Evolutionary conservation across 1,284 basidiomycete species (phyloP).

Genomic region (Ustanciosporium gigantosporum): DNA sequence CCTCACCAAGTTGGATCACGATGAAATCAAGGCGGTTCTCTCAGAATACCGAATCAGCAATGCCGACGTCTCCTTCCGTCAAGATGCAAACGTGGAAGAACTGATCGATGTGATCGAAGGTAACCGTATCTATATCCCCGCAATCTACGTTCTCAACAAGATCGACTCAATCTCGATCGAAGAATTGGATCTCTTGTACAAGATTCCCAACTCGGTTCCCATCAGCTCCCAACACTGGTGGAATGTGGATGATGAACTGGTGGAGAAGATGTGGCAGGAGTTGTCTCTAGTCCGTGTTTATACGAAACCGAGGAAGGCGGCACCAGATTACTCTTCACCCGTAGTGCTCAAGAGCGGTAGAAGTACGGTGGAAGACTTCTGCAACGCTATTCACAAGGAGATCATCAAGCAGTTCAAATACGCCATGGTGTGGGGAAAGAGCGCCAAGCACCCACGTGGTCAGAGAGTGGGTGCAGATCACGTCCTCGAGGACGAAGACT

Average conservation of each 20-base stretch:
- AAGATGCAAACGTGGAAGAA: slow-evolving; percentile 91
- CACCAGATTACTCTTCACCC: slow-evolving; percentile 78
- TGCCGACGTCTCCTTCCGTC: slow-evolving; percentile 89
- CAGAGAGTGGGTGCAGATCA: slow-evolving; percentile 80
- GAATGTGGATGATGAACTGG: slow-evolving; percentile 94
- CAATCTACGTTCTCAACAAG: slow-evolving; percentile 65
- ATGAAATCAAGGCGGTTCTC: slow-evolving; percentile 94
- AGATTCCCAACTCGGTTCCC: slow-evolving; percentile 91
- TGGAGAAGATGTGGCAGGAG: slow-evolving; percentile 66
- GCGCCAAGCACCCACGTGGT: slow-evolving; percentile 91
- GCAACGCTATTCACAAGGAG: slow-evolving; percentile 80
- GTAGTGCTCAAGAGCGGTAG: slow-evolving; percentile 70
- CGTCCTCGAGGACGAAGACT: slow-evolving; percentile 51
- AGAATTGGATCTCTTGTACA: slow-evolving; percentile 89
- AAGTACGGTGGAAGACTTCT: slow-evolving; percentile 80
- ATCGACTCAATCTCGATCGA: slow-evolving; percentile 92
- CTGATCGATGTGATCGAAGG: slow-evolving; percentile 71
- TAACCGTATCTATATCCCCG: slow-evolving; percentile 73
- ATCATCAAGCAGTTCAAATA: slow-evolving; percentile 89
- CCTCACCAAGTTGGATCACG: slow-evolving; percentile 91
- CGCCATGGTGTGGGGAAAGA: slow-evolving; percentile 88
- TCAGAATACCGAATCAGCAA: slow-evolving; percentile 88
- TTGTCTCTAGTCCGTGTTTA: slow-evolving; percentile 67
- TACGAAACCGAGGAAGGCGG: slow-evolving; percentile 88
- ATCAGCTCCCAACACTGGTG: slow-evolving; percentile 91